Evolutionary conservation across 1,284 basidiomycete genomes (phyloP).

Genomic region (Cystobasidium slooffiae): DNA sequence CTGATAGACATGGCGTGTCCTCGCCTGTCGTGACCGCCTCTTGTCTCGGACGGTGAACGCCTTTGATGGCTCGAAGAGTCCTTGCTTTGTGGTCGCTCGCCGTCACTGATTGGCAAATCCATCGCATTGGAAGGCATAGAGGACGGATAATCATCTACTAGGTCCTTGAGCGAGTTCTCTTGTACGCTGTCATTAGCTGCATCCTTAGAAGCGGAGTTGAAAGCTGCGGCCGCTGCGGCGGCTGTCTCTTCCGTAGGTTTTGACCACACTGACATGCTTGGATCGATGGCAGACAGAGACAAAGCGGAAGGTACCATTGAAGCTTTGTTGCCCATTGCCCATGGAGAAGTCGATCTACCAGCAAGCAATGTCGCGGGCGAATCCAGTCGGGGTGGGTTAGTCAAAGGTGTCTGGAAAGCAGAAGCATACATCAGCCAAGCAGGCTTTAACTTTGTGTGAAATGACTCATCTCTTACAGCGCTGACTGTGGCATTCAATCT

Average conservation of each 20-base stretch:
- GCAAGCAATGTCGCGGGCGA: slow-evolving; percentile 27
- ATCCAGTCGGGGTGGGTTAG: slow-evolving; percentile 25
- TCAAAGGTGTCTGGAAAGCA: slow-evolving; percentile 19
- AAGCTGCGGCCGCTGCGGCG: slow-evolving; percentile 35
- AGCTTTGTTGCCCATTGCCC: slow-evolving; percentile 25
- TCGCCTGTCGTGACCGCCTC: slow-evolving; percentile 6
- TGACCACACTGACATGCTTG: slow-evolving; percentile 43
- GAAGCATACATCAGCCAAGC: neutral
- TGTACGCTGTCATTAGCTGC: slow-evolving; percentile 25
- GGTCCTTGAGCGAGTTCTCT: slow-evolving; percentile 35
- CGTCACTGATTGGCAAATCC: slow-evolving; percentile 34
- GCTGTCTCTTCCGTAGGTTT: slow-evolving; percentile 42
- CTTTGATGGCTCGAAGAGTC: slow-evolving; percentile 3
- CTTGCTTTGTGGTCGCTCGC: slow-evolving; percentile 35
- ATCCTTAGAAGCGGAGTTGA: slow-evolving; percentile 23
- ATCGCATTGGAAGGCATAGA: slow-evolving; percentile 37
- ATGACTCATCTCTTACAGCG: slow-evolving; percentile 13
- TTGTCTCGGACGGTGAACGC: neutral
- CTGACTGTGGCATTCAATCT: slow-evolving; percentile 36
- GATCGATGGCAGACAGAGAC: slow-evolving; percentile 29
- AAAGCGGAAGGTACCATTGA: slow-evolving; percentile 25
- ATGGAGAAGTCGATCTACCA: slow-evolving; percentile 35
- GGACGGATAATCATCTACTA: slow-evolving; percentile 37
- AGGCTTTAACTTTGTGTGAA: neutral
- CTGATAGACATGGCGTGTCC: slow-evolving; percentile 26